These are phyloP conservation scores for Phyllosticta capitalensis DNA, from an alignment of 2,329 filamentous ascomycete genomes.

Conservation along the genomic window DNA sequence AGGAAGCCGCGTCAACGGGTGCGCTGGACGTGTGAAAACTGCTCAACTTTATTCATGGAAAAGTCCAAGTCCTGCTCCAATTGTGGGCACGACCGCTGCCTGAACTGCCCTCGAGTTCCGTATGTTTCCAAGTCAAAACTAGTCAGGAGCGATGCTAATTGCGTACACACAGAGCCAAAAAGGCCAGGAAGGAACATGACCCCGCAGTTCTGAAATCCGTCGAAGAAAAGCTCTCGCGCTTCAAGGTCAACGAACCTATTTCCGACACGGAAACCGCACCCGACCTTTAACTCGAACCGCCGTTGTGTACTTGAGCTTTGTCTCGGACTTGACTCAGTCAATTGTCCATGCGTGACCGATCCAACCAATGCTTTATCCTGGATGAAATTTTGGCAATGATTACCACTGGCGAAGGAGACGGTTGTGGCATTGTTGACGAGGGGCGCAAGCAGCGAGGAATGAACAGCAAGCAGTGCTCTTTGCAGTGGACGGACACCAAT, in stretches of 20 bases:
- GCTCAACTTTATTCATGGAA: constrained; percentile 49
- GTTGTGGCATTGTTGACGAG: not conserved
- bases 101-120: constrained; percentile 47
- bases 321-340: too few species aligned
- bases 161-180: constrained; percentile 39
- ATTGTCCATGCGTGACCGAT: not conserved
- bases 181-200: constrained; percentile 49
- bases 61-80: constrained; percentile 48
- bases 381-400: not conserved
- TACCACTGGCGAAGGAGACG: not conserved
- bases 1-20: constrained; percentile 36
- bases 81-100: constrained; percentile 53
- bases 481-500: not conserved
- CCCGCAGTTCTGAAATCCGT: constrained; percentile 50
- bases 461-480: not conserved
- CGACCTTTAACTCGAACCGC: not conserved
- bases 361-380: not conserved
- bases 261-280: not conserved
- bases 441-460: not conserved
- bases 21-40: constrained; percentile 50
- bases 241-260: constrained; percentile 7
- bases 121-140: constrained; percentile 14
- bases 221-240: constrained; percentile 42
- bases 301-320: not conserved
- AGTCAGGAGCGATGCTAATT: not conserved